A percentile compares a stretch with the other conserved stretches of the same genome.
Evolutionary conservation across 768 basidiomycete genomes (phyloP).

Genomic region (Amanita exitialis): DNA sequence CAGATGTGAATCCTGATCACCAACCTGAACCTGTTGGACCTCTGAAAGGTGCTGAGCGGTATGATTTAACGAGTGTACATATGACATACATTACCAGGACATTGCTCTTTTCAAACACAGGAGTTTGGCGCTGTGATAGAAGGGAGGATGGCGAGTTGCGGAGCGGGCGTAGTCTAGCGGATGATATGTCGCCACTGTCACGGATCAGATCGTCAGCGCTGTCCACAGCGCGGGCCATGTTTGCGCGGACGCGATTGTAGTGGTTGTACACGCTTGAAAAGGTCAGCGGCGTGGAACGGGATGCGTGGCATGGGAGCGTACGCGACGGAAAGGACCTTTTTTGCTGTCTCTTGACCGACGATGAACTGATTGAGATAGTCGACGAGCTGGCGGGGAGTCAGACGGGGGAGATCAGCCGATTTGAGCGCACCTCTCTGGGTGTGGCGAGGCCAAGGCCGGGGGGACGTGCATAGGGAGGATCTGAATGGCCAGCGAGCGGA

Average conservation of each 20-base stretch:
- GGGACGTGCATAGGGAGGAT: slow-evolving; percentile 23
- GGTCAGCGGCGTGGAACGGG: not conserved
- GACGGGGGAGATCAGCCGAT: not conserved
- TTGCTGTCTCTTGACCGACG: slow-evolving; percentile 85
- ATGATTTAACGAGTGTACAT: not conserved
- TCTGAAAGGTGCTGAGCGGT: slow-evolving; percentile 21
- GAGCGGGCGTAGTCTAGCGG: slow-evolving; percentile 58
- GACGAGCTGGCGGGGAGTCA: slow-evolving; percentile 42
- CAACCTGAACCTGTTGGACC: slow-evolving; percentile 82
- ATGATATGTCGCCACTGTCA: slow-evolving; percentile 22
- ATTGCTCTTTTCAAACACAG: slow-evolving; percentile 91
- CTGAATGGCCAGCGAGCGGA: slow-evolving; percentile 18
- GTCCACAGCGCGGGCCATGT: slow-evolving; percentile 39
- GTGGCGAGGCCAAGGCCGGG: slow-evolving; percentile 49
- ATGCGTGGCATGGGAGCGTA: slow-evolving; percentile 30
- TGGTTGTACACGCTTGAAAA: slow-evolving; percentile 80
- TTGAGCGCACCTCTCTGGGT: slow-evolving; percentile 33
- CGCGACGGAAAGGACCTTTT: slow-evolving; percentile 93
- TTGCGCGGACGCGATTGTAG: slow-evolving; percentile 79
- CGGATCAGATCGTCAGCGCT: slow-evolving; percentile 9
- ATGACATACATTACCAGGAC: slow-evolving; percentile 74
- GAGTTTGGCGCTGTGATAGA: slow-evolving; percentile 32
- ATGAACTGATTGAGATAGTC: slow-evolving; percentile 85
- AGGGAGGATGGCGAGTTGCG: slow-evolving; percentile 26
- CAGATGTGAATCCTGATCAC: slow-evolving; percentile 6